phyloP scores from a whole-genome alignment of 106 monocot species.

The Xerophyta viscosa region DNA sequence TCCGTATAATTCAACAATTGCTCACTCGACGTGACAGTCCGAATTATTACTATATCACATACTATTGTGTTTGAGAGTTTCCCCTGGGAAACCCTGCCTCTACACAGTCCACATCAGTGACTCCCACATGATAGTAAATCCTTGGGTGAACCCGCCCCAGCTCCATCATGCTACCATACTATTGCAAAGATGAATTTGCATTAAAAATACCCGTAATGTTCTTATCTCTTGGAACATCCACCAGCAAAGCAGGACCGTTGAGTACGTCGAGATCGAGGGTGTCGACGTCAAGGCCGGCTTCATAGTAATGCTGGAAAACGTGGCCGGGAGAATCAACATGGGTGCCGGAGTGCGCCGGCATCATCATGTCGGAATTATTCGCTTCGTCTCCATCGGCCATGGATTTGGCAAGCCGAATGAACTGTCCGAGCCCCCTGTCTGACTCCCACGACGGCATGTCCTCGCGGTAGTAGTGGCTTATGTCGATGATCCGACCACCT shows the following conservation, averaged over 20 bases:
- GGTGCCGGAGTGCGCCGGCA: constrained; percentile 67
- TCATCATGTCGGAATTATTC: constrained; percentile 66
- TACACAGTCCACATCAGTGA: no score
- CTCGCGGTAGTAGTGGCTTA: constrained; percentile 63
- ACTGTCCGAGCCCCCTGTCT: constrained; percentile 48
- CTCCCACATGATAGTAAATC: no score
- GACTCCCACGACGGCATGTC: constrained; percentile 64
- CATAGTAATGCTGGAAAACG: constrained; percentile 77
- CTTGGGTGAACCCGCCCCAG: no score
- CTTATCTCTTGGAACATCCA: constrained; percentile 13
- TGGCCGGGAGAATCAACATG: constrained; percentile 97
- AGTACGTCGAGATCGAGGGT: constrained; percentile 76
- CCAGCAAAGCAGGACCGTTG: constrained; percentile 33
- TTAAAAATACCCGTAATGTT: constrained; percentile 8
- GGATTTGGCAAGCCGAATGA: constrained; percentile 61
- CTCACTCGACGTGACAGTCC: no score
- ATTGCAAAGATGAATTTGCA: neutral
- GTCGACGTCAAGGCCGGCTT: constrained; percentile 90
- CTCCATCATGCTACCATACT: no score
- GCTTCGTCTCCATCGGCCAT: constrained; percentile 72
- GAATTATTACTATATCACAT: no score
- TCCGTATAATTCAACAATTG: no score
- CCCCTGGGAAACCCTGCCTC: no score
- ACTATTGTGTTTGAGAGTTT: no score
- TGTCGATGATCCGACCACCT: constrained; percentile 81